phyloP scores from a whole-genome alignment of 2,329 filamentous ascomycete genomes.

The Xylariales sp. region DNA sequence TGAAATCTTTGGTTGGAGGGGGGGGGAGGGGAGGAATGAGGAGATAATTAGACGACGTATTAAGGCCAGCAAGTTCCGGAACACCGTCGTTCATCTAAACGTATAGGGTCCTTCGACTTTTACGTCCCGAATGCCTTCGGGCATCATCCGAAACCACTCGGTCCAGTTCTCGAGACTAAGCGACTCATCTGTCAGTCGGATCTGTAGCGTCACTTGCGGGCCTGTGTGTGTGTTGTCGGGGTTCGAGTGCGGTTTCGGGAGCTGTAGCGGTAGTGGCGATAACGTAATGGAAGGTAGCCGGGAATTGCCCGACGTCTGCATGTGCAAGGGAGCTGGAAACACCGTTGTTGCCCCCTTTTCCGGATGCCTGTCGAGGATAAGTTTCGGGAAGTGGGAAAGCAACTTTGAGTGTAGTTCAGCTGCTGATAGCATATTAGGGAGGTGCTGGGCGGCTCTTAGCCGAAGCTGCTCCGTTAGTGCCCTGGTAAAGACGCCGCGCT shows the following conservation, averaged over 20 bases:
- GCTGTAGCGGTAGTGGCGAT: conserved; percentile 59
- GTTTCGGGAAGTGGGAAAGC: conserved; percentile 62
- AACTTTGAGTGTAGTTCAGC: conserved; percentile 66
- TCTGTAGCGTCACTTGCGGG: conserved; percentile 61
- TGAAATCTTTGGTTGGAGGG: not conserved
- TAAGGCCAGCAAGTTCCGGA: conserved; percentile 16
- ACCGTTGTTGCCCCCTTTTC: conserved; percentile 60
- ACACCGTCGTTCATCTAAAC: conserved; percentile 51
- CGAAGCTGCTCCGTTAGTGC: conserved; percentile 63
- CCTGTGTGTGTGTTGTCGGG: conserved; percentile 48
- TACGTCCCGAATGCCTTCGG: conserved; percentile 66
- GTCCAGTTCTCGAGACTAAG: conserved; percentile 66
- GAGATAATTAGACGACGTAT: conserved; percentile 22
- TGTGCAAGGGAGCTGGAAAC: conserved; percentile 65
- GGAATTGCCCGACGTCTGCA: conserved; percentile 66
- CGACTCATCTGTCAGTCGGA: conserved; percentile 63
- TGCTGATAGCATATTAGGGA: conserved; percentile 59
- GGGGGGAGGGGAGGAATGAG: not conserved
- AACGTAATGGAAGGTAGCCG: conserved; percentile 67
- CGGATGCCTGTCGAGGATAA: conserved; percentile 62
- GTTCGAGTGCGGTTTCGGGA: conserved; percentile 49
- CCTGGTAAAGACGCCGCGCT: conserved; percentile 64
- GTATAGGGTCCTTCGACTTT: conserved; percentile 65
- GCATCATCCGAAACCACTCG: conserved; percentile 69
- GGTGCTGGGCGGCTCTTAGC: conserved; percentile 58